A percentile compares a stretch with the other conserved stretches of the same genome.
Evolutionary conservation across 2,329 filamentous ascomycete species (phyloP).

Genomic region (Paracoccidioides brasiliensis): DNA sequence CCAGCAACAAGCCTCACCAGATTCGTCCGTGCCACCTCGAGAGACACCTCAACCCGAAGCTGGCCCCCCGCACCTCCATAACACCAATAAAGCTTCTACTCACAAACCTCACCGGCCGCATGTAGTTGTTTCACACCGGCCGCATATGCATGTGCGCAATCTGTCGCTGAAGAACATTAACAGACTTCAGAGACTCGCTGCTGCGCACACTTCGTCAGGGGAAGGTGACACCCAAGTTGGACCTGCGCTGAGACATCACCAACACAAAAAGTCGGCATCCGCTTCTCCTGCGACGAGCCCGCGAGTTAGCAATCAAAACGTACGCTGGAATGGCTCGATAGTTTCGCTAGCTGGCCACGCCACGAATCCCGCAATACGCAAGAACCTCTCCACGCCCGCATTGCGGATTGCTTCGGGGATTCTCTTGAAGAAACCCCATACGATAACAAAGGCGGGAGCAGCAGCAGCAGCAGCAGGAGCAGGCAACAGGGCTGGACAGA

Average conservation of each 20-base stretch:
- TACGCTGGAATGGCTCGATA: slow-evolving; percentile 32
- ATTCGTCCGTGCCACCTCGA: slow-evolving; percentile 3
- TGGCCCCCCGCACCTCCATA: slow-evolving; percentile 14
- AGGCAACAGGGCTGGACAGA: slow-evolving; percentile 22
- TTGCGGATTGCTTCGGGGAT: slow-evolving; percentile 27
- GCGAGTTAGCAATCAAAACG: slow-evolving; percentile 16
- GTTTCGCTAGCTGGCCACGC: slow-evolving; percentile 22
- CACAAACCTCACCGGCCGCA: slow-evolving; percentile 31
- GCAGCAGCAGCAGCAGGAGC: background rate
- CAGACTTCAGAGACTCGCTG: slow-evolving; percentile 28
- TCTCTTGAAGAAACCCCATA: slow-evolving; percentile 28
- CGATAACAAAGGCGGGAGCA: slow-evolving; percentile 7
- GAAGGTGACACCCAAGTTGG: slow-evolving; percentile 10
- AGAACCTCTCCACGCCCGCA: slow-evolving; percentile 33
- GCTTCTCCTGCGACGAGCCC: slow-evolving; percentile 33
- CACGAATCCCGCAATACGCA: slow-evolving; percentile 28
- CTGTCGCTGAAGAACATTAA: slow-evolving; percentile 33
- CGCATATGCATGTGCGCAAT: slow-evolving; percentile 30
- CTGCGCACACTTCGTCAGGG: slow-evolving; percentile 21
- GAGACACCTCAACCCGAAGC: slow-evolving; percentile 3
- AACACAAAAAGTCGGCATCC: slow-evolving; percentile 35
- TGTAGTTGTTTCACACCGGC: slow-evolving; percentile 29
- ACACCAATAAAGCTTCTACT: slow-evolving; percentile 15
- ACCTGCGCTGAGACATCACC: slow-evolving; percentile 24
- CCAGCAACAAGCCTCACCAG: slow-evolving; percentile 4